Percentiles rank a stretch among this genome's conserved stretches.
Conservation (phyloP, 345 rosid species). For the Physaria fendleri region DNA sequence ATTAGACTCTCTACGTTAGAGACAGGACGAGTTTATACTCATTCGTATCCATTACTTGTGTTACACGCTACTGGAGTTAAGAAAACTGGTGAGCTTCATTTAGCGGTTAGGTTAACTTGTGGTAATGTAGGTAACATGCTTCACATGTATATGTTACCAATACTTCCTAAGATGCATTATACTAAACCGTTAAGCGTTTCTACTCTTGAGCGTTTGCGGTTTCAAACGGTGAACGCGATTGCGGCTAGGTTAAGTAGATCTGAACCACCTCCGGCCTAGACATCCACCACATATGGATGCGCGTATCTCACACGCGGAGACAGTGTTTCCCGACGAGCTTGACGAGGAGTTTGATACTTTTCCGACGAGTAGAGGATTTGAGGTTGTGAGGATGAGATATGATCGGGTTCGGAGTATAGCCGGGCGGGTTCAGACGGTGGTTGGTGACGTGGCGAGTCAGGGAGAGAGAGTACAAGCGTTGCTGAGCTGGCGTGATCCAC, state of each 20-base stretch:
- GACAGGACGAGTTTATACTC: background rate
- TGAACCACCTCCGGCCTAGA: background rate
- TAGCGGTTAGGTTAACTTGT: background rate
- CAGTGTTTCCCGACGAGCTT: background rate
- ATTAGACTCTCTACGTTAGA: background rate
- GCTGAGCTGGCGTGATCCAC: background rate
- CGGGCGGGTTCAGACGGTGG: background rate
- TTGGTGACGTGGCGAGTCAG: background rate
- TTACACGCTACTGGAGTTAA: background rate
- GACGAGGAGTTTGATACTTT: background rate
- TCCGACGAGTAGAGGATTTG: background rate
- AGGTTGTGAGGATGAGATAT: background rate
- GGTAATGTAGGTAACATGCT: background rate
- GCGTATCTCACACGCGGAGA: background rate
- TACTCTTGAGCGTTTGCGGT: background rate
- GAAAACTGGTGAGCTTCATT: background rate
- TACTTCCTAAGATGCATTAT: background rate
- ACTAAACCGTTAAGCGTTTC: background rate
- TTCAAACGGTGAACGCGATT: background rate
- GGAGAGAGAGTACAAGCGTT: background rate
- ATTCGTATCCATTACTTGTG: background rate
- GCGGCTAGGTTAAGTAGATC: background rate
- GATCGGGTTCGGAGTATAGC: background rate
- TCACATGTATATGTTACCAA: background rate
- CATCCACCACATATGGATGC: background rate